A percentile compares a stretch with the other conserved stretches of the same genome.
Conservation (phyloP, 2,329 filamentous ascomycete species). For the Cytospora schulzeri region DNA sequence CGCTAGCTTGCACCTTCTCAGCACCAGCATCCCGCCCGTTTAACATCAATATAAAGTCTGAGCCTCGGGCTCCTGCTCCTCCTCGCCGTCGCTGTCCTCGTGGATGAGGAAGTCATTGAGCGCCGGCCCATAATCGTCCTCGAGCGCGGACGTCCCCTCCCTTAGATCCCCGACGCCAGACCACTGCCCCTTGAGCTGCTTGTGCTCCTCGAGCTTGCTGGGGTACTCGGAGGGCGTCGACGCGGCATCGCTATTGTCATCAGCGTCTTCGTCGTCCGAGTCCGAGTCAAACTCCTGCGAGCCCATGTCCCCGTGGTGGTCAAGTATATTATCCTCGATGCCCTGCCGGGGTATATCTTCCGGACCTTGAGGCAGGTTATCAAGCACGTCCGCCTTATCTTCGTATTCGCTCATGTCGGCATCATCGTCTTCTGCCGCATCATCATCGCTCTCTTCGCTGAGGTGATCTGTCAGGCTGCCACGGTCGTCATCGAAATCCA, state of each 20-base stretch:
- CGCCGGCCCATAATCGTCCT: constrained; percentile 10
- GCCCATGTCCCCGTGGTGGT: constrained; percentile 57
- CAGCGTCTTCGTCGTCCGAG: constrained; percentile 35
- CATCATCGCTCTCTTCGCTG: constrained; percentile 35
- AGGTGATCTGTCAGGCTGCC: constrained; percentile 34
- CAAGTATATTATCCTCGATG: constrained; percentile 53
- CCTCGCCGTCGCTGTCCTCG: constrained; percentile 23
- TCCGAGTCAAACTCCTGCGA: constrained; percentile 35
- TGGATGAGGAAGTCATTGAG: constrained; percentile 23
- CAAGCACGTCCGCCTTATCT: constrained; percentile 23
- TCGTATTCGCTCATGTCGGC: constrained; percentile 7
- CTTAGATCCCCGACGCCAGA: constrained; percentile 28
- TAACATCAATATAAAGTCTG: constrained; percentile 1
- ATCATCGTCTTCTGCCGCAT: constrained; percentile 24
- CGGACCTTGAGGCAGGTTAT: constrained; percentile 38
- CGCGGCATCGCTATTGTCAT: constrained; percentile 44
- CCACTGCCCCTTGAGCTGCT: constrained; percentile 41
- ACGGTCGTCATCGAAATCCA: constrained; percentile 32
- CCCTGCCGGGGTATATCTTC: constrained; percentile 61
- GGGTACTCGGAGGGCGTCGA: constrained; percentile 60
- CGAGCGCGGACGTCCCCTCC: constrained; percentile 25
- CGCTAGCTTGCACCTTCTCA: background rate
- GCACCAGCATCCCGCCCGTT: background rate
- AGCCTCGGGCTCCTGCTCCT: constrained; percentile 8
- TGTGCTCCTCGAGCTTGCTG: constrained; percentile 42